Conservation (phyloP, 2,329 filamentous ascomycete genomes). For the Aureobasidium sp. region DNA sequence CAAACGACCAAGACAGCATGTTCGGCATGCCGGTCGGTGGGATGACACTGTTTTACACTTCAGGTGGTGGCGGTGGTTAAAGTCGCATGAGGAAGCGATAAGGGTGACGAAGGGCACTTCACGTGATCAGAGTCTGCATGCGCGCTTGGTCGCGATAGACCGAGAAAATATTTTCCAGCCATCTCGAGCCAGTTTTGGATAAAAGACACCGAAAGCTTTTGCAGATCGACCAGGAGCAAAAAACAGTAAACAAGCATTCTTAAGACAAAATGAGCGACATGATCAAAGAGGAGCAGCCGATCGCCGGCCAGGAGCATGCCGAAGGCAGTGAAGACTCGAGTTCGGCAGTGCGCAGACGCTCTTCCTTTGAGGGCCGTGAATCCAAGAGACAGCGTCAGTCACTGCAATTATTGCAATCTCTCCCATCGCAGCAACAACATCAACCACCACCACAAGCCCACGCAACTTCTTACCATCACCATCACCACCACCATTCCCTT, state of each 20-base stretch:
- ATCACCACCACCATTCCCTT: neutral
- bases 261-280: constrained; percentile 5
- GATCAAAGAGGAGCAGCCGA: neutral
- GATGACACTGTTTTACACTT: neutral
- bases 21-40: neutral
- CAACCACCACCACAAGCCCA: neutral
- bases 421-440: constrained; percentile 1
- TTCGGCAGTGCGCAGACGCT: constrained; percentile 11
- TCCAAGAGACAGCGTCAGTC: constrained; percentile 17
- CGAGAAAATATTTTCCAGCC: constrained; percentile 10
- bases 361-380: constrained; percentile 11
- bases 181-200: neutral
- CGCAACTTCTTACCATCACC: neutral
- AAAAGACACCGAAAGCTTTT: neutral
- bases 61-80: neutral
- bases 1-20: neutral
- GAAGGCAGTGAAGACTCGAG: neutral
- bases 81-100: neutral
- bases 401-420: neutral
- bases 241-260: neutral
- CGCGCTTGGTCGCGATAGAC: neutral
- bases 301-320: constrained; percentile 3
- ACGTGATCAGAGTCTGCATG: neutral
- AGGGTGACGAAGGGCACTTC: neutral
- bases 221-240: neutral